Percentiles rank a stretch among this genome's conserved stretches.
Conservation (phyloP, 768 basidiomycete species). For the Leccinellum rugosiceps region DNA sequence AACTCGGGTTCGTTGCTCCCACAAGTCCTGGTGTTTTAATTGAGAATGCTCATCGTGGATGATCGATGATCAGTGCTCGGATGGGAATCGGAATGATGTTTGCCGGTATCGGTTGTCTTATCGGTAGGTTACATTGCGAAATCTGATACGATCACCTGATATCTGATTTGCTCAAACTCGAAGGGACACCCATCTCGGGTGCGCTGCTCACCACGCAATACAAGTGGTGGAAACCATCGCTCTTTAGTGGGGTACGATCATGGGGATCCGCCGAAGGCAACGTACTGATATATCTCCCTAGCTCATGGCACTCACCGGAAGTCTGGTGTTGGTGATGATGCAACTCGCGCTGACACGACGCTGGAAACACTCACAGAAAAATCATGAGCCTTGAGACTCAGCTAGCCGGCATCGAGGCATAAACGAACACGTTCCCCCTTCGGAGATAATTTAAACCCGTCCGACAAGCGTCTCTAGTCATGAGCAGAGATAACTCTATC, state of each 20-base stretch:
- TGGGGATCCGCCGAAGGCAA: not conserved
- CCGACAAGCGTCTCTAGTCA: not conserved
- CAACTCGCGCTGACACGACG: conserved; percentile 7
- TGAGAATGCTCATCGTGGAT: not conserved
- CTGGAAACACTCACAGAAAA: not conserved
- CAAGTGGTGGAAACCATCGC: conserved; percentile 53
- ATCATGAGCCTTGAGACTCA: not conserved
- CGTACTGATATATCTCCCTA: not conserved
- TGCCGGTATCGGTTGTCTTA: conserved; percentile 15
- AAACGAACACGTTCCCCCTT: not conserved
- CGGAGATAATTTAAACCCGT: not conserved
- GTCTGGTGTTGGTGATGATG: conserved; percentile 2
- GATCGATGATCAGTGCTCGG: not conserved
- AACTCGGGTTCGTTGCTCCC: conserved; percentile 40
- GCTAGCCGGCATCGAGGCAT: not conserved
- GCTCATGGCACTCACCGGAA: conserved; percentile 9
- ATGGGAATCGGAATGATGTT: conserved; percentile 1
- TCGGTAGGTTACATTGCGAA: conserved; percentile 13
- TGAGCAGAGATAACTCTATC: not conserved
- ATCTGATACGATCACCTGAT: not conserved
- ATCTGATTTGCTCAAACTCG: not conserved
- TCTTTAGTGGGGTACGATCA: conserved; percentile 45
- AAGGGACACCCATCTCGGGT: conserved; percentile 55
- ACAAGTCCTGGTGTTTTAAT: not conserved
- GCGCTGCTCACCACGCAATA: conserved; percentile 49